A percentile compares a stretch with the other conserved stretches of the same genome.
phyloP scores from a whole-genome alignment of 1,284 basidiomycete species.

The Tilletia caries region DNA sequence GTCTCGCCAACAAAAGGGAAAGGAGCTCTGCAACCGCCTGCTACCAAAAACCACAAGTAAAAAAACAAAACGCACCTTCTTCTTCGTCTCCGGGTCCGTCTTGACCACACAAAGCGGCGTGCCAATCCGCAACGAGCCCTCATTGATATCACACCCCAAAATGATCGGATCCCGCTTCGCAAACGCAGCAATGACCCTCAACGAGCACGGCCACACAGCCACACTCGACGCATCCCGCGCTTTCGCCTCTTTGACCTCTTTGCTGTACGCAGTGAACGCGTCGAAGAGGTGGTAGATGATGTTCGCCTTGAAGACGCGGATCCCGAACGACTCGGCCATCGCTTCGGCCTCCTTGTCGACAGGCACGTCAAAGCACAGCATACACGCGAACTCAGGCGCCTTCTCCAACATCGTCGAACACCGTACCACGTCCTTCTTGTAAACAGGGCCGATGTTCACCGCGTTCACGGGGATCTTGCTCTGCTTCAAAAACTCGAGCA shows the following conservation, averaged over 20 bases:
- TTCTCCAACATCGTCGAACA: slow-evolving; percentile 91
- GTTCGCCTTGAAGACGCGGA: slow-evolving; percentile 91
- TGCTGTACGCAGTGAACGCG: slow-evolving; percentile 93
- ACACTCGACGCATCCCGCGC: slow-evolving; percentile 85
- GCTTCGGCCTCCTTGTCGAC: slow-evolving; percentile 86
- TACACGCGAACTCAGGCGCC: slow-evolving; percentile 81
- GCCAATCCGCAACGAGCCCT: slow-evolving; percentile 82
- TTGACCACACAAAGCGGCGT: slow-evolving; percentile 95
- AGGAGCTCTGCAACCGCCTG: neutral
- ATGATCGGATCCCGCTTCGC: slow-evolving; percentile 95
- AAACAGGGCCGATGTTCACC: slow-evolving; percentile 96
- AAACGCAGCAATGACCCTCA: slow-evolving; percentile 88
- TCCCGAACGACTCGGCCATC: slow-evolving; percentile 87
- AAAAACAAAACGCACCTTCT: slow-evolving; percentile 59
- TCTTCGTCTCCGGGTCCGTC: slow-evolving; percentile 75
- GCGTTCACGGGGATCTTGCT: slow-evolving; percentile 86
- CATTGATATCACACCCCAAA: slow-evolving; percentile 91
- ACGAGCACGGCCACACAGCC: slow-evolving; percentile 93
- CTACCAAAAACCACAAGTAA: neutral
- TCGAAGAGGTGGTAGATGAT: slow-evolving; percentile 99
- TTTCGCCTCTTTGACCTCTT: slow-evolving; percentile 88
- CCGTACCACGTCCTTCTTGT: slow-evolving; percentile 93
- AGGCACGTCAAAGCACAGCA: slow-evolving; percentile 93
- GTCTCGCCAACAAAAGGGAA: neutral
- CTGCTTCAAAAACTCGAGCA: slow-evolving; percentile 88